Evolutionary conservation across 2,329 filamentous ascomycete species (phyloP).

Genomic region (Fusarium mundagurra): DNA sequence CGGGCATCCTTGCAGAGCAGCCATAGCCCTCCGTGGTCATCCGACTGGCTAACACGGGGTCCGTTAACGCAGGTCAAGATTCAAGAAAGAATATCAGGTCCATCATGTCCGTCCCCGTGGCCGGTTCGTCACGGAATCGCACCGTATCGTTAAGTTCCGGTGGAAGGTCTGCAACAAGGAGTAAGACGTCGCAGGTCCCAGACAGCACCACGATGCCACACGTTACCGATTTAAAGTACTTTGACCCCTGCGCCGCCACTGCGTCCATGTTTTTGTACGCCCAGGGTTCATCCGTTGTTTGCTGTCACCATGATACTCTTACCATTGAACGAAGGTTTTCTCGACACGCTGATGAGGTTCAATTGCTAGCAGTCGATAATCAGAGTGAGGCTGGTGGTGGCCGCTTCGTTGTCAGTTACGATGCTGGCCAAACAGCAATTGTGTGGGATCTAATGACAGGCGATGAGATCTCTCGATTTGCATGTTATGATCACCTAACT

Average conservation of each 20-base stretch:
- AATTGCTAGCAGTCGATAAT: conserved; percentile 88
- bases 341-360: conserved; percentile 83
- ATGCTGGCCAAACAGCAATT: conserved; percentile 89
- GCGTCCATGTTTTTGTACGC: conserved; percentile 91
- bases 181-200: conserved; percentile 53
- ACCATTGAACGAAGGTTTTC: conserved; percentile 89
- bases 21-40: conserved; percentile 34
- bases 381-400: conserved; percentile 87
- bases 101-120: conserved; percentile 65
- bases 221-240: conserved; percentile 63
- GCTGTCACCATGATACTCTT: conserved; percentile 91
- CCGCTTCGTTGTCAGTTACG: conserved; percentile 90
- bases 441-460: conserved; percentile 97
- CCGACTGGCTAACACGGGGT: conserved; percentile 34
- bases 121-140: conserved; percentile 66
- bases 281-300: conserved; percentile 82
- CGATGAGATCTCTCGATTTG: conserved; percentile 89
- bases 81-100: conserved; percentile 50
- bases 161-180: conserved; percentile 64
- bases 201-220: conserved; percentile 63
- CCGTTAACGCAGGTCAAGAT: conserved; percentile 37
- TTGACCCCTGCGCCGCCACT: conserved; percentile 91
- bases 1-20: conserved; percentile 38
- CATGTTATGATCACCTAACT: conserved; percentile 86
- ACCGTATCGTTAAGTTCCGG: conserved; percentile 68